Evolutionary conservation across 2,329 filamentous ascomycete species (phyloP), one percentile per base, ranked within the genome.

Genomic region (Cladophialophora chaetospira): DNA sequence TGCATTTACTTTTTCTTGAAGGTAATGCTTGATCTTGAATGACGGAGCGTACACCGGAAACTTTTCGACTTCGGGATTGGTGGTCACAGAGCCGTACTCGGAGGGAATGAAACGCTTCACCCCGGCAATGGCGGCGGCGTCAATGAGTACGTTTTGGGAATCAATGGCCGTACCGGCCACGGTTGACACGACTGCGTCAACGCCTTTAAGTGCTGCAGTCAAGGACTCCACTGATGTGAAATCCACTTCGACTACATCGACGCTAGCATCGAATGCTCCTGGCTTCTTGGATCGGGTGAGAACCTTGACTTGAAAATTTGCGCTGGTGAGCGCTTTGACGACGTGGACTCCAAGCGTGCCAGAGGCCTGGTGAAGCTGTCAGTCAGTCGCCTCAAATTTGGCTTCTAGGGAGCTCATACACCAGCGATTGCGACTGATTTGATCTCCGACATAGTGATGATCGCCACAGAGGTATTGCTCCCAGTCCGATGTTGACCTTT

Each of bases 1-100:
- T 1, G 73, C 66, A 19, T 72, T 69, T 57, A 79, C 72, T 60
- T 79, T 78, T 21, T 70, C 70, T 59, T 79, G 74, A 15, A 86
- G 72, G 58, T 85, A 83, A 2, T 68, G 45, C 4, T 65, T 65
- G 19, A 51, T 63, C 59, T 72, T 72, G n/a, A 63, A 53, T 3
- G 26, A 35, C 28, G 70, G 68, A 0, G 71, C 43, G 1, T 66
- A 65, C 29, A 68, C 45, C 1, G 70, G 33, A n/a, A 70, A 60
- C 13, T 66, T 48, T 3, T 67, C 49, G 0, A 70, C 63, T 9
- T 55, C 58, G 9, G 63, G 61, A 21, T 68, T 63, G 21, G 64
- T 63, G 29, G 63, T 69, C 33, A 67, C 66, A 9, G 57, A 58
- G 1, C 69, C 69, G 35, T 69, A 72, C 43, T 73, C 71, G 0